Evolutionary conservation across 331 rosid species (phyloP), one percentile per base, ranked within the genome.

Genomic region (Malus hybrid): DNA sequence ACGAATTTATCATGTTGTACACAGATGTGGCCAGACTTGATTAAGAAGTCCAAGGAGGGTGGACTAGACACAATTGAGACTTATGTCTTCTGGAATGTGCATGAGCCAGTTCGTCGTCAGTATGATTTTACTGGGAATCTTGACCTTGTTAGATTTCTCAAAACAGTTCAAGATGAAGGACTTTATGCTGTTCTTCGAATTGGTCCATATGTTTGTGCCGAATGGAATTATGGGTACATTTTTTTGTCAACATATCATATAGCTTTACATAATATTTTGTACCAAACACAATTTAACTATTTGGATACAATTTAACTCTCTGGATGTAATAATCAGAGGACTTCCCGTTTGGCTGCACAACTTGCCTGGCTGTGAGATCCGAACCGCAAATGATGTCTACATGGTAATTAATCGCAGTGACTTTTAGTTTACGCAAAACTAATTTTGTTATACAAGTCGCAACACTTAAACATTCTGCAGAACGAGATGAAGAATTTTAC

Each of bases 1-100:
- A 11, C 16, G 15, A 44, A 44, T 12, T 44, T 44, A 44, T 18
- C 3, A 13, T 72, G 36, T 13, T 73, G 27, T 60, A 10, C 44
- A 18, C 71, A 88, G 93, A 89, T 89, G 93, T 89, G 93, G 93
- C 88, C 89, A 0, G 80, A 83, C 34, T 67, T 88, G 18, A 88
- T 88, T 1, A 52, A 32, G 19, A 89, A 89, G 63, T 48, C 88
- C 0, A 89, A 85, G 70, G 90, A 89, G 44, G 93, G 93, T 31
- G 93, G 93, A 11, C 71, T 89, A 7, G 78, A 89, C 80, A 55
- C 90, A 4, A 83, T 88, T 5, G 90, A 88, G 36, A 86, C 93
- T 0, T 88, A 88, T 1, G 88, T 89, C 3, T 89, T 89, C 15
- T 89, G 86, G 90, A 76, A 85, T 56, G 69, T 67, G 6, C 90